A percentile compares a stretch with the other conserved stretches of the same genome.
These are phyloP conservation scores for Pelargonium myrrhifolium DNA, from an alignment of 441 rosid genomes.

Conservation along the genomic window DNA sequence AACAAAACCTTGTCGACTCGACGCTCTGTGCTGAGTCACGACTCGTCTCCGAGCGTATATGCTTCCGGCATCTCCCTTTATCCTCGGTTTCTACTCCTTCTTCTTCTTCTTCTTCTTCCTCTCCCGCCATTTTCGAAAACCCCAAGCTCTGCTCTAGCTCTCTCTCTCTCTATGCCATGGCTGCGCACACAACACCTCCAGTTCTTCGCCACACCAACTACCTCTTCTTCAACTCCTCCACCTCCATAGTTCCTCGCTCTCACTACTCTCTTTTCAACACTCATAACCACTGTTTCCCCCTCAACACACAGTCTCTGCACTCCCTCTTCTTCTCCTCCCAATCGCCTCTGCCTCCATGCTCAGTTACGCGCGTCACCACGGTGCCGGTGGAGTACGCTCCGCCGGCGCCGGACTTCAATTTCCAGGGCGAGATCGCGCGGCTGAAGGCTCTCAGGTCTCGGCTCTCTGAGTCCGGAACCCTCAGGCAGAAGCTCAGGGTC, in stretches of 20 bases:
- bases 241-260: constrained; percentile 22
- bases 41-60: background rate
- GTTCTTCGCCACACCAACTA: constrained; percentile 17
- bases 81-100: constrained; percentile 14
- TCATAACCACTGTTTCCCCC: constrained; percentile 23
- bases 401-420: constrained; percentile 57
- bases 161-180: constrained; percentile 22
- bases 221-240: constrained; percentile 24
- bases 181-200: constrained; percentile 28
- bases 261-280: constrained; percentile 23
- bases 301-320: constrained; percentile 18
- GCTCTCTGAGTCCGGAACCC: constrained; percentile 31
- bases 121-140: background rate
- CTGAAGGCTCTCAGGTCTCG: constrained; percentile 46
- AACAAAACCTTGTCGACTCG: too few relatives aligned
- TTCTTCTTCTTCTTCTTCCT: background rate
- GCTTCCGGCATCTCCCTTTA: background rate
- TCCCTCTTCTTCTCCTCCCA: constrained; percentile 14
- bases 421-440: constrained; percentile 60
- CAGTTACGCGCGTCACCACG: constrained; percentile 47
- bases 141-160: background rate
- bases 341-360: constrained; percentile 12
- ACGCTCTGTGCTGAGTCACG: too few relatives aligned
- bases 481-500: constrained; percentile 31
- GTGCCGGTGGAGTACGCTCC: constrained; percentile 58